These are phyloP conservation scores for Daucus carota DNA, from an alignment of 129 eudicot species.

Conservation along the genomic window DNA sequence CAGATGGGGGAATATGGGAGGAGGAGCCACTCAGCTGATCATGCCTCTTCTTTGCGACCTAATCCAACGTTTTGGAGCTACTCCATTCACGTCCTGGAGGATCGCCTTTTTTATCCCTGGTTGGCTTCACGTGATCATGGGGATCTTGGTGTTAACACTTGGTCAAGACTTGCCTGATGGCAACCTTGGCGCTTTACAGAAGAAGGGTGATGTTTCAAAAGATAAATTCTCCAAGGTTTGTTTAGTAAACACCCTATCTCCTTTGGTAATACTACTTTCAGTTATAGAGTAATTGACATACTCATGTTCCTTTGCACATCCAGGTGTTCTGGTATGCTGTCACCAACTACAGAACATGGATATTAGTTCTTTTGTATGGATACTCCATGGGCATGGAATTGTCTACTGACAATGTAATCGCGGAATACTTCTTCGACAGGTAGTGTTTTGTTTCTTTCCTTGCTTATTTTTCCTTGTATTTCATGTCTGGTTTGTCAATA, in stretches of 20 bases:
- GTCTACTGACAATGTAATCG: slow-evolving; percentile 60
- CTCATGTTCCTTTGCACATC: background rate
- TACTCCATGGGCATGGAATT: slow-evolving; percentile 76
- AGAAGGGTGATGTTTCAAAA: slow-evolving; percentile 64
- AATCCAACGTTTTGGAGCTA: slow-evolving; percentile 37
- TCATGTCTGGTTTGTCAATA: too few species aligned
- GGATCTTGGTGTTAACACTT: slow-evolving; percentile 50
- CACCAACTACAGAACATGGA: slow-evolving; percentile 73
- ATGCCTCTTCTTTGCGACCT: slow-evolving; percentile 73
- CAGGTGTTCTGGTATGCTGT: slow-evolving; percentile 59
- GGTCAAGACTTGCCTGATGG: slow-evolving; percentile 95
- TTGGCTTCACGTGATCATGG: slow-evolving; percentile 63
- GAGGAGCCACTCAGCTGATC: slow-evolving; percentile 69
- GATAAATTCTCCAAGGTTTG: slow-evolving; percentile 62
- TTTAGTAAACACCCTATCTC: background rate
- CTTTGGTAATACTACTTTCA: background rate
- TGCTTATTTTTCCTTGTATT: too few species aligned
- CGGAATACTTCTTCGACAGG: slow-evolving; percentile 81
- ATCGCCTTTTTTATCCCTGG: slow-evolving; percentile 74
- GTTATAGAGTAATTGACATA: background rate
- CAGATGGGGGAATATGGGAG: slow-evolving; percentile 90
- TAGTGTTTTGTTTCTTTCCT: background rate
- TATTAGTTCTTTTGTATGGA: slow-evolving; percentile 66
- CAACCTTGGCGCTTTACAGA: slow-evolving; percentile 61
- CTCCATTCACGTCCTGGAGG: slow-evolving; percentile 76